phyloP scores from a whole-genome alignment of 2,329 filamentous ascomycete genomes.

The Phaeomoniella chlamydospora region DNA sequence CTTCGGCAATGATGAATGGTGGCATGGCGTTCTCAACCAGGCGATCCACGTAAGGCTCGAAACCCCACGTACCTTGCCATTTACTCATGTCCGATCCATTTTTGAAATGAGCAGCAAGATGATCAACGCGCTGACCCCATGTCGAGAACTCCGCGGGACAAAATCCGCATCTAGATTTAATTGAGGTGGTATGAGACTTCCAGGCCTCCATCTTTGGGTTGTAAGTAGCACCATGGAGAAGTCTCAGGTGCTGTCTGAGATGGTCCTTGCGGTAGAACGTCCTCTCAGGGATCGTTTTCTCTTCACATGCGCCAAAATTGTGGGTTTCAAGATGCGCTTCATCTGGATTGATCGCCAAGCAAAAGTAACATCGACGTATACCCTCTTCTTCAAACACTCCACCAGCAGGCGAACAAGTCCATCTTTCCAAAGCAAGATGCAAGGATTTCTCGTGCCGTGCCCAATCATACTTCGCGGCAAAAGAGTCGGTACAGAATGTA shows the following conservation, averaged over 20 bases:
- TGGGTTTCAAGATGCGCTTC: slow-evolving; percentile 43
- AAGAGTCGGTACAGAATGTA: slow-evolving; percentile 43
- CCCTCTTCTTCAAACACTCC: slow-evolving; percentile 26
- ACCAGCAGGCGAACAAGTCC: slow-evolving; percentile 46
- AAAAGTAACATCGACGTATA: slow-evolving; percentile 39
- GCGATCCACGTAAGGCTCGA: slow-evolving; percentile 17
- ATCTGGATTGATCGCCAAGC: slow-evolving; percentile 37
- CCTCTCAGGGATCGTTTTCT: slow-evolving; percentile 43
- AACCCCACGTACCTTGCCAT: slow-evolving; percentile 24
- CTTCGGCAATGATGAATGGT: slow-evolving; percentile 21
- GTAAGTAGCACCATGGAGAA: slow-evolving; percentile 38
- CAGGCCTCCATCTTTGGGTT: slow-evolving; percentile 34
- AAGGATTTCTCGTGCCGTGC: slow-evolving; percentile 44
- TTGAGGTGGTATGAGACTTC: slow-evolving; percentile 35
- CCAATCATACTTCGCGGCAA: slow-evolving; percentile 45
- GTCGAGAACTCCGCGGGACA: slow-evolving; percentile 16
- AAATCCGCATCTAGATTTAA: slow-evolving; percentile 27
- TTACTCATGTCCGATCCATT: slow-evolving; percentile 20
- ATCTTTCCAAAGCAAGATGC: slow-evolving; percentile 41
- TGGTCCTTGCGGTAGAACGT: slow-evolving; percentile 47
- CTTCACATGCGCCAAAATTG: slow-evolving; percentile 43
- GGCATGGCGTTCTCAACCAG: slow-evolving; percentile 20
- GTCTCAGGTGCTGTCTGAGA: slow-evolving; percentile 39
- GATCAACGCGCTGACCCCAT: slow-evolving; percentile 19
- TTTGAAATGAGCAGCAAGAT: slow-evolving; percentile 24